Evolutionary conservation across 805 yeast species (phyloP), one percentile per base, ranked within the genome.

Genomic region (Cyberlindnera petersonii): DNA sequence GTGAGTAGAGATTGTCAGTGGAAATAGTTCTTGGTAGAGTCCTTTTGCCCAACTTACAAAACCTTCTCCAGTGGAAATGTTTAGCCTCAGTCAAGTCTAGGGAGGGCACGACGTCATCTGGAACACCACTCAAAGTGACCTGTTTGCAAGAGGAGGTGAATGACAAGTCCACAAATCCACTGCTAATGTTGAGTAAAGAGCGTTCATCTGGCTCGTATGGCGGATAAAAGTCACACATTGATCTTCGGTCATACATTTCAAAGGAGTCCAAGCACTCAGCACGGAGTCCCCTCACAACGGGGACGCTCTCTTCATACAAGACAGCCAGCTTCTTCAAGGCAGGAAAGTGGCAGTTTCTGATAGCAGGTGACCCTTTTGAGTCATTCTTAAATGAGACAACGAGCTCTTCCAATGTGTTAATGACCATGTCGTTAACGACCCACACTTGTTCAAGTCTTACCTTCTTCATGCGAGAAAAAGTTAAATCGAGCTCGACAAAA

Each of bases 101-200:
- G 5, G 17, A 19, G 8, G 30, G 6, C 11, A 39, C 11, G n/a
- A 39, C 16, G 13, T 34, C 33, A 26, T 34, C 39, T 6, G 43
- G 43, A 9, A 35, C 39, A 9, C 43, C 43, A 35, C 35, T 26
- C 9, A 39, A 15, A 14, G 34, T 35, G 7, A 39, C 26, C 19
- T 34, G 31, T 3, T 17, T 7, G 14, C 43, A 39, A 4, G 29
- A 24, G 3, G 22, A 2, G 2, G 43, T 39, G 23, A 39, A 39
- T 3, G 24, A 16, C 7, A 39, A 19, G 19, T 39, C 43, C 9
- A 35, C 31, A 20, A 31, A 31, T 13, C 39, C 35, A 11, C 32
- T 24, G 5, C 20, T 14, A 15, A 39, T 39, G 29, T 33, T 33
- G n/a, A 32, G 3, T 4, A 24, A 9, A 4, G 39, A 35, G 6